Percentiles rank a stretch among this genome's conserved stretches.
Conservation (phyloP, 257 asterid genomes). For the Nicotiana tomentosiformis region DNA sequence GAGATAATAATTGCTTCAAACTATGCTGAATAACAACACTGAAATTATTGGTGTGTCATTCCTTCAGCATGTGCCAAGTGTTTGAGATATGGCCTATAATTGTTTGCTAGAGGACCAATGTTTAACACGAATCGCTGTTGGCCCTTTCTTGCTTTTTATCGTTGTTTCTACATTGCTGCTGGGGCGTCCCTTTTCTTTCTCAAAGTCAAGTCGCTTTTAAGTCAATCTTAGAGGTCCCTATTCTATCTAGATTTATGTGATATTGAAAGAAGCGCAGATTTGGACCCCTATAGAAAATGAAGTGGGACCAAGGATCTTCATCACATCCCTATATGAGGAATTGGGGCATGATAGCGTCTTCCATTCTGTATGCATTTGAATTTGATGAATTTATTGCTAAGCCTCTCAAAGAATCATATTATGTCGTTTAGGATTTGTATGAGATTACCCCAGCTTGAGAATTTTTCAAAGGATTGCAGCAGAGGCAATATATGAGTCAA, state of each 20-base stretch:
- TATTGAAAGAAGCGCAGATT: not conserved
- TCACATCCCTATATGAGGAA: not conserved
- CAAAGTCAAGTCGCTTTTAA: not conserved
- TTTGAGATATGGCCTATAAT: not conserved
- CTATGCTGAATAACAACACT: not conserved
- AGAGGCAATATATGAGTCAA: not conserved
- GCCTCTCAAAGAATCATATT: not conserved
- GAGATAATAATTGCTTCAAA: constrained; percentile 11
- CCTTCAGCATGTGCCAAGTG: constrained; percentile 2
- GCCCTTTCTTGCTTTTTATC: not conserved
- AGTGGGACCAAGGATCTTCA: not conserved
- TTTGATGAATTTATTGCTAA: not conserved
- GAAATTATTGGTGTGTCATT: not conserved
- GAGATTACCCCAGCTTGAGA: not conserved
- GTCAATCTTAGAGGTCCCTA: not conserved
- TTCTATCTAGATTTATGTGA: not conserved
- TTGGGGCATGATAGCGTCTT: not conserved
- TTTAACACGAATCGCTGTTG: not conserved
- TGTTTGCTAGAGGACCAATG: not conserved
- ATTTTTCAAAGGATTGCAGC: not conserved
- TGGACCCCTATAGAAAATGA: constrained; percentile 1
- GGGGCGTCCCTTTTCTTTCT: not conserved
- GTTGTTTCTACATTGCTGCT: not conserved
- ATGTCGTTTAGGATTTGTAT: constrained; percentile 5
- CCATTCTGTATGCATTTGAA: not conserved